Conservation (phyloP, 2,329 filamentous ascomycete species). For the Elsinoe necatrix region DNA sequence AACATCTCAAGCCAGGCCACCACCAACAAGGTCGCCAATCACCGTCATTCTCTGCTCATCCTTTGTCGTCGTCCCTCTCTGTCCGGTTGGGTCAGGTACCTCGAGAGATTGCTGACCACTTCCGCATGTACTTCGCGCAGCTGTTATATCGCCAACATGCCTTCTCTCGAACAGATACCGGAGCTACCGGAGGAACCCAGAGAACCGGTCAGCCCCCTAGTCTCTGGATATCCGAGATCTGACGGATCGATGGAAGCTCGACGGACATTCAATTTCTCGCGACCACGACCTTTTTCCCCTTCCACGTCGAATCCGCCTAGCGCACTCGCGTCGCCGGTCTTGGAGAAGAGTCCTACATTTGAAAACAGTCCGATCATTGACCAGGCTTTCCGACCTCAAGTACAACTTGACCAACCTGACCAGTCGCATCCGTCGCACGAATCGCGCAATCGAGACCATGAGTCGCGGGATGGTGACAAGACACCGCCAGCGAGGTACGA, state of each 20-base stretch:
- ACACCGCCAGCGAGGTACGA: not conserved
- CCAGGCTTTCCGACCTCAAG: slow-evolving; percentile 6
- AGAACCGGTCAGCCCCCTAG: slow-evolving; percentile 14
- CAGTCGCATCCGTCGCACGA: not conserved
- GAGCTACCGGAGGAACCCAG: slow-evolving; percentile 4
- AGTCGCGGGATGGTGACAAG: not conserved
- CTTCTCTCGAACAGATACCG: slow-evolving; percentile 10
- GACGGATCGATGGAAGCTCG: slow-evolving; percentile 14
- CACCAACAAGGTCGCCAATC: slow-evolving; percentile 1
- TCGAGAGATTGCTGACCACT: not conserved
- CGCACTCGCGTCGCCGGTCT: slow-evolving; percentile 8
- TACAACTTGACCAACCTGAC: not conserved
- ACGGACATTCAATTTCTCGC: slow-evolving; percentile 24
- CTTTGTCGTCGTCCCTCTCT: not conserved
- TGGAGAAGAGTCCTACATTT: slow-evolving; percentile 7
- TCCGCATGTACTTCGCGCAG: not conserved
- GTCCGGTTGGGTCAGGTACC: slow-evolving; percentile 7
- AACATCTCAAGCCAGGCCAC: not conserved
- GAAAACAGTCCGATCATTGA: slow-evolving; percentile 12
- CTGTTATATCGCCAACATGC: slow-evolving; percentile 1
- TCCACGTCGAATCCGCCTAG: slow-evolving; percentile 5
- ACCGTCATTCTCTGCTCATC: slow-evolving; percentile 9
- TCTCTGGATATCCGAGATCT: slow-evolving; percentile 13
- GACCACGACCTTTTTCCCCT: slow-evolving; percentile 18
- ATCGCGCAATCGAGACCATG: not conserved